Percentiles rank a stretch among this genome's conserved stretches.
Evolutionary conservation across 2,329 filamentous ascomycete genomes (phyloP).

Genomic region (Chaetomium sp.): DNA sequence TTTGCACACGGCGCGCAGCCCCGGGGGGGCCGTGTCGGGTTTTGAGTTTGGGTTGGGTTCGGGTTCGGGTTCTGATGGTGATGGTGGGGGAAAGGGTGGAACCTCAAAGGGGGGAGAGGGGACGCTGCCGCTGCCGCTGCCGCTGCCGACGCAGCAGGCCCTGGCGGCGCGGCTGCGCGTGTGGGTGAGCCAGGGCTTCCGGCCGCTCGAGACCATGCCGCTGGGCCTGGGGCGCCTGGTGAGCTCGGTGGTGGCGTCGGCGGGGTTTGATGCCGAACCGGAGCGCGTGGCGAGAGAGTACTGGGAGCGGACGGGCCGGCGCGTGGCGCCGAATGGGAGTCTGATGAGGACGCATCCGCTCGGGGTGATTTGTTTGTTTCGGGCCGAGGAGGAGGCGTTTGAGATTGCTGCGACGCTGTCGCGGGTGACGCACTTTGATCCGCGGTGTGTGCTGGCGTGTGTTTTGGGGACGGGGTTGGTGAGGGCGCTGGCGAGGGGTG

Average conservation of each 20-base stretch:
- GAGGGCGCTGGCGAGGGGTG: conserved; percentile 49
- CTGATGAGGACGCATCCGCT: conserved; percentile 57
- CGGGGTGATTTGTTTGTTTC: conserved; percentile 50
- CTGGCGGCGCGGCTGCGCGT: conserved; percentile 50
- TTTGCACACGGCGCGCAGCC: conserved; percentile 41
- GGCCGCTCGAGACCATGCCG: conserved; percentile 49
- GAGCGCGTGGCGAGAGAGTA: conserved; percentile 43
- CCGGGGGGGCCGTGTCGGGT: too few species aligned
- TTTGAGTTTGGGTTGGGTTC: too few species aligned
- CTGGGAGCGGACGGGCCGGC: conserved; percentile 46
- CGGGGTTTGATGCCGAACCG: conserved; percentile 46
- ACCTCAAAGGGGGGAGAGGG: too few species aligned
- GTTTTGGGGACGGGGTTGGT: conserved; percentile 51
- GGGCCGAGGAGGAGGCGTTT: conserved; percentile 48
- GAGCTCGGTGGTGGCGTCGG: conserved; percentile 46
- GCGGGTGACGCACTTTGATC: conserved; percentile 53
- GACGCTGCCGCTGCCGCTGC: conserved; percentile 14
- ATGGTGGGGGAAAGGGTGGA: too few species aligned
- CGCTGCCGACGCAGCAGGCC: conserved; percentile 38
- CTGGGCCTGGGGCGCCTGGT: conserved; percentile 53
- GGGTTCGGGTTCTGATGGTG: neutral
- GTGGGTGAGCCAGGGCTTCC: conserved; percentile 52
- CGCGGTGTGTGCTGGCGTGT: conserved; percentile 53
- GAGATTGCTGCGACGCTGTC: conserved; percentile 47
- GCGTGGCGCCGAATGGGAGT: conserved; percentile 54